Evolutionary conservation across 2,329 filamentous ascomycete species (phyloP), one percentile per base, ranked within the genome.

Genomic region (Amphichorda felina): DNA sequence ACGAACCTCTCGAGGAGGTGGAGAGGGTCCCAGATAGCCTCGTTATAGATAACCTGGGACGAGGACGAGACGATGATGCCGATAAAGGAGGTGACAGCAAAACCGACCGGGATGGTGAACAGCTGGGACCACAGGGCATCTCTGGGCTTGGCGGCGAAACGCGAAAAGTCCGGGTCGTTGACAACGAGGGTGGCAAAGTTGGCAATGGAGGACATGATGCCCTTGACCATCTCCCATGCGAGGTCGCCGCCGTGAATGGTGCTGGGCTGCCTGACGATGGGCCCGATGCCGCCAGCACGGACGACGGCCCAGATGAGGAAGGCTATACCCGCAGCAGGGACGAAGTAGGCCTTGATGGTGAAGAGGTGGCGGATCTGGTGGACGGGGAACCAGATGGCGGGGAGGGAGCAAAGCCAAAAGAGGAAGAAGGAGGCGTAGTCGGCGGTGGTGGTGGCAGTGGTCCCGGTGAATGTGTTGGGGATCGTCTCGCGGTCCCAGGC

Each of bases 171-270:
- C 0, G 82, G 82, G 45, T 84, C 79, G 54, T 93, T 79, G 40
- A 81, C 70, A 45, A 94, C 91, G 24, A 94, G 68, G 0, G 87
- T 86, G 1, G 86, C 83, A 50, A 94, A 94, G 61, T 94, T 94
- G 47, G 84, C 82, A 43, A 95, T 87, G 4, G 83, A 79, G 17
- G 72, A 79, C 86, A 94, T 94, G 58, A 94, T 79, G 26, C 85
- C 85, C 41, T 79, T 80, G 40, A 95, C 72, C 39, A 94, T 77
- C 17, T 77, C 73, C 88, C 88, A 95, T 2, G 67, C 85, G 4
- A 94, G 66, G 0, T 68, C 68, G 40, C 72, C 79, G 19, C 87
- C 87, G 4, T 73, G 59, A 4, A 75, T 57, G 4, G 61, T 72
- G 31, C 72, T 70, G 0, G 70, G 63, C 50, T 89, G 80, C 38